phyloP scores from a whole-genome alignment of 148 eudicot genomes.

The Rhododendron ferrugineum region DNA sequence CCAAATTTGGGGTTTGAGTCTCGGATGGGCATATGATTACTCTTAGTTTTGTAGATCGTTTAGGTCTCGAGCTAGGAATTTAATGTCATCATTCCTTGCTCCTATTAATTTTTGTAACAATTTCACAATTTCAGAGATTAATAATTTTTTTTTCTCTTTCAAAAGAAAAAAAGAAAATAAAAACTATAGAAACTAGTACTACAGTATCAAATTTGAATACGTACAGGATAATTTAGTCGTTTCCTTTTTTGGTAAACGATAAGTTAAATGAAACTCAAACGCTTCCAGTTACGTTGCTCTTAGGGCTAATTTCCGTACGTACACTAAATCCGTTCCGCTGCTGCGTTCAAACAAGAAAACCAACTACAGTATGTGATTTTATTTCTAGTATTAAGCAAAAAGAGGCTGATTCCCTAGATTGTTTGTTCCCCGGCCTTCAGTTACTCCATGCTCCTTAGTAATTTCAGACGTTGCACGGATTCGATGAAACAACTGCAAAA shows the following conservation, averaged over 20 bases:
- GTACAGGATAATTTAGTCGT: not conserved
- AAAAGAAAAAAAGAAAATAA: no score
- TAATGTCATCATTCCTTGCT: no score
- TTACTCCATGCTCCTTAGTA: constrained; percentile 21
- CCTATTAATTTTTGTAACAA: no score
- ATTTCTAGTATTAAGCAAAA: not conserved
- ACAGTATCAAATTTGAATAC: not conserved
- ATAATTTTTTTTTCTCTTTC: no score
- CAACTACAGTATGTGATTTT: not conserved
- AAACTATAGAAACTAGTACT: no score
- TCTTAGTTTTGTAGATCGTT: no score
- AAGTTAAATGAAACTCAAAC: not conserved
- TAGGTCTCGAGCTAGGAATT: no score
- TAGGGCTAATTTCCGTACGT: not conserved
- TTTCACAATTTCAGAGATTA: no score
- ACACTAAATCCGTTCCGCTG: no score
- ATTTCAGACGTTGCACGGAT: constrained; percentile 44
- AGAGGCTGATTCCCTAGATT: not conserved
- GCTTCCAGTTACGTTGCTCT: not conserved
- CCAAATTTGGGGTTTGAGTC: no score
- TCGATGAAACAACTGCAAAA: constrained; percentile 41
- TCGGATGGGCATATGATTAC: no score
- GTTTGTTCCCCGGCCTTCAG: not conserved
- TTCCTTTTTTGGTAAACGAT: not conserved
- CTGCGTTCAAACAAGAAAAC: not conserved